Conservation (phyloP, 2,329 filamentous ascomycete species). For the Colletotrichum tropicale region DNA sequence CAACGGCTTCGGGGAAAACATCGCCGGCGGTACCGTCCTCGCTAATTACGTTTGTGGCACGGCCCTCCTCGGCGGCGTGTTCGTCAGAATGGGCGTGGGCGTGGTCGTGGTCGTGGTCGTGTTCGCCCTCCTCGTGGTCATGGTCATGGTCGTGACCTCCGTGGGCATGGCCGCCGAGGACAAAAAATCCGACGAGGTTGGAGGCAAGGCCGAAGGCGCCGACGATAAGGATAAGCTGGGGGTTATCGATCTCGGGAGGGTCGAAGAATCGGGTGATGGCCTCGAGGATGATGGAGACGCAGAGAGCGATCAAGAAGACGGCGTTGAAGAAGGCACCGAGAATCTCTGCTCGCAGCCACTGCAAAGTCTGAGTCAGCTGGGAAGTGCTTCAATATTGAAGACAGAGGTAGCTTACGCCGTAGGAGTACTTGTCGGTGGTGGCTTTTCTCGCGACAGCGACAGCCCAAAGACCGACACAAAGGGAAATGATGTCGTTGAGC, state of each 20-base stretch:
- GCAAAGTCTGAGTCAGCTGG: background rate
- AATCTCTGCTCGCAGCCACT: slow-evolving; percentile 98
- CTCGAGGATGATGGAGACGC: slow-evolving; percentile 95
- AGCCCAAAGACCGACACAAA: slow-evolving; percentile 93
- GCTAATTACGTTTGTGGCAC: slow-evolving; percentile 44
- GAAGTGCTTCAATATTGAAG: background rate
- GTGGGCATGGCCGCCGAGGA: slow-evolving; percentile 92
- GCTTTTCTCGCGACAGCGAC: slow-evolving; percentile 86
- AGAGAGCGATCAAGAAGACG: slow-evolving; percentile 95
- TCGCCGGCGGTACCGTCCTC: slow-evolving; percentile 68
- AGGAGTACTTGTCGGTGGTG: slow-evolving; percentile 91
- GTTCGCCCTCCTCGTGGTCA: slow-evolving; percentile 48
- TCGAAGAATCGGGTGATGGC: slow-evolving; percentile 92
- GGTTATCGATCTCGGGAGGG: slow-evolving; percentile 84
- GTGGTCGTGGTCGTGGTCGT: slow-evolving; percentile 35
- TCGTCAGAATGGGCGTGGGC: slow-evolving; percentile 33
- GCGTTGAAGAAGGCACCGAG: slow-evolving; percentile 96
- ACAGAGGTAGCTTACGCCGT: slow-evolving; percentile 69
- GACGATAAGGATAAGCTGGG: slow-evolving; percentile 86
- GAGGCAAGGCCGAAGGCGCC: slow-evolving; percentile 85
- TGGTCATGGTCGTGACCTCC: slow-evolving; percentile 61
- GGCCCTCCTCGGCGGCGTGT: slow-evolving; percentile 56
- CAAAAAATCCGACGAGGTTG: slow-evolving; percentile 85
- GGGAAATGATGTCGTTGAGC: slow-evolving; percentile 96
- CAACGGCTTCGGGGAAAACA: slow-evolving; percentile 65